These are phyloP conservation scores for Boletus bicolor DNA, from an alignment of 768 basidiomycete genomes.

Conservation along the genomic window DNA sequence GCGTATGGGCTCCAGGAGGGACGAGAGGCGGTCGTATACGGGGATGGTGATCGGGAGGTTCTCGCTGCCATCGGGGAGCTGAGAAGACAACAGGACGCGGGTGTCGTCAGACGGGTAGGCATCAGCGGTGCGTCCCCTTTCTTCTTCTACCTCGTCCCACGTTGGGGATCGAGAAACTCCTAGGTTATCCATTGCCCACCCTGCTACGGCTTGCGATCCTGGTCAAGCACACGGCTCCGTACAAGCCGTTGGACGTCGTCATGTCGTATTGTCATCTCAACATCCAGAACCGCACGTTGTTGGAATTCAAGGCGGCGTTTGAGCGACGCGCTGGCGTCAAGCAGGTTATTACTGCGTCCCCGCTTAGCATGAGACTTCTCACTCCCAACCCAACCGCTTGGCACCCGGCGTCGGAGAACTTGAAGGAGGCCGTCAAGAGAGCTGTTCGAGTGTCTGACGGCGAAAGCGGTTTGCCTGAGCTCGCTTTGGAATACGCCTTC, in stretches of 20 bases:
- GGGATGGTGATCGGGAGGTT: constrained; percentile 69
- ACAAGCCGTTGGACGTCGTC: constrained; percentile 71
- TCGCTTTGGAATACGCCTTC: constrained; percentile 75
- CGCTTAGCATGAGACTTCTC: constrained; percentile 81
- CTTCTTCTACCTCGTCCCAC: too few relatives aligned
- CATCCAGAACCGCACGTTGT: constrained; percentile 65
- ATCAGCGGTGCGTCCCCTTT: constrained; percentile 59
- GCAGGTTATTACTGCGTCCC: constrained; percentile 76
- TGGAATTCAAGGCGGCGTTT: constrained; percentile 54
- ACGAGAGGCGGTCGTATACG: constrained; percentile 53
- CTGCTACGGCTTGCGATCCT: constrained; percentile 81
- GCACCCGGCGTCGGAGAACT: constrained; percentile 68
- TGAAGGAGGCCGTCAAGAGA: constrained; percentile 42
- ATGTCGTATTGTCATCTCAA: constrained; percentile 81
- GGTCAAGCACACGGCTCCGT: constrained; percentile 62
- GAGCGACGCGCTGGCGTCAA: constrained; percentile 58
- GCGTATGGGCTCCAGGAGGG: constrained; percentile 65
- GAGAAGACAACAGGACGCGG: constrained; percentile 66
- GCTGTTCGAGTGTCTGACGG: constrained; percentile 38
- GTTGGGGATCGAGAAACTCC: too few relatives aligned
- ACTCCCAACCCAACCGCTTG: constrained; percentile 56
- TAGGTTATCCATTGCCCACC: constrained; percentile 79
- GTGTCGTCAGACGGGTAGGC: constrained; percentile 69
- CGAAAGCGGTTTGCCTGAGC: constrained; percentile 45
- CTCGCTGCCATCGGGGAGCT: constrained; percentile 67